Percentiles rank a stretch among this genome's conserved stretches.
Evolutionary conservation across 2,329 filamentous ascomycete genomes (phyloP).

Genomic region (Dothiorella sarmentorum): DNA sequence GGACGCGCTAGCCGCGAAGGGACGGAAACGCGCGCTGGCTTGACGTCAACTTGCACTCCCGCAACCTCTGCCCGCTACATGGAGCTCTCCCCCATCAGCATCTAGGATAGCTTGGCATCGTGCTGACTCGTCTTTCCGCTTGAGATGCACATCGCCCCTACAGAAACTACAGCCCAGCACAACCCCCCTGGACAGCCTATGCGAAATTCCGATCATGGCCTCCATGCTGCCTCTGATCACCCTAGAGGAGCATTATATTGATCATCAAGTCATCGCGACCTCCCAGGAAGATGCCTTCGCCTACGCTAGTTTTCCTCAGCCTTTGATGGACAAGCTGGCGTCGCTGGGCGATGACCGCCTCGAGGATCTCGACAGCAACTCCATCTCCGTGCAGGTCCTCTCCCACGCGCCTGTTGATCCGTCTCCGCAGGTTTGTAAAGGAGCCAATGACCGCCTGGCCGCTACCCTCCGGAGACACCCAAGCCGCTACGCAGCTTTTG

Average conservation of each 20-base stretch:
- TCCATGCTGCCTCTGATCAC: slow-evolving; percentile 15
- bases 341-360: slow-evolving; percentile 17
- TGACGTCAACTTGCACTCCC: slow-evolving; percentile 2
- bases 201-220: neutral
- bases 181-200: slow-evolving; percentile 1
- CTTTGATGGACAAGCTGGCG: slow-evolving; percentile 10
- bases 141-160: neutral
- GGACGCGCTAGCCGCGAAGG: too few species aligned
- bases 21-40: slow-evolving; percentile 12
- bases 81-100: slow-evolving; percentile 7
- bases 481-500: slow-evolving; percentile 44
- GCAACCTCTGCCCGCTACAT: slow-evolving; percentile 15
- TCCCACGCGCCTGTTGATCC: slow-evolving; percentile 17
- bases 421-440: slow-evolving; percentile 7
- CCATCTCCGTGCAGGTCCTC: slow-evolving; percentile 16
- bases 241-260: slow-evolving; percentile 16
- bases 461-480: slow-evolving; percentile 20
- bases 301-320: slow-evolving; percentile 1
- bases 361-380: slow-evolving; percentile 13
- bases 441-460: slow-evolving; percentile 17
- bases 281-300: slow-evolving; percentile 11
- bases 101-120: slow-evolving; percentile 5
- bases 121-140: slow-evolving; percentile 5
- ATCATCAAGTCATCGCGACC: slow-evolving; percentile 3
- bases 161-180: neutral